phyloP scores from a whole-genome alignment of 208 protist species.

The Lotmaria passim region DNA sequence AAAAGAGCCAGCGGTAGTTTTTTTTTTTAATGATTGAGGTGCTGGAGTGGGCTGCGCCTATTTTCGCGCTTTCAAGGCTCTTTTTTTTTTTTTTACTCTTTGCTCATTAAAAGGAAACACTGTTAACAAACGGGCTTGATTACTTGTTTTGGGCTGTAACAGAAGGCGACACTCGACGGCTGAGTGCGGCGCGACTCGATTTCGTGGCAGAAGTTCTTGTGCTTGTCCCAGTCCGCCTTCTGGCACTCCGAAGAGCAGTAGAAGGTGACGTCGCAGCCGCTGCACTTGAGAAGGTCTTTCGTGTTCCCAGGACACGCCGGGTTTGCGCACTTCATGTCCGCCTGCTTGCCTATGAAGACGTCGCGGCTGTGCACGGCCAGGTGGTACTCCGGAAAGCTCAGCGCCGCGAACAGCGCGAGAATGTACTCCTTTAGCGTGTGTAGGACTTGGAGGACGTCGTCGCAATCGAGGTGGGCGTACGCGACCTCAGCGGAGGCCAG shows the following conservation, averaged over 20 bases:
- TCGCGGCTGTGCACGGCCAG: slow-evolving; percentile 75
- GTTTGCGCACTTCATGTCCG: slow-evolving; percentile 68
- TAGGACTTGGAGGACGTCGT: slow-evolving; percentile 52
- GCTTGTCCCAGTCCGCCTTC: slow-evolving; percentile 78
- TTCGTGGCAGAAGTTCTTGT: slow-evolving; percentile 75
- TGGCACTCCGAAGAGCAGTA: slow-evolving; percentile 83
- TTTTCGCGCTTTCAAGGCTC: neutral
- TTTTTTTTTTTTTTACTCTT: slow-evolving; percentile 5
- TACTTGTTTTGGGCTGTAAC: slow-evolving; percentile 30
- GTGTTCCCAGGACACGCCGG: slow-evolving; percentile 56
- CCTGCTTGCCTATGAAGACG: slow-evolving; percentile 61
- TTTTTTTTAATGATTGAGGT: too few relatives aligned
- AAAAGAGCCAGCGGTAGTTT: too few relatives aligned
- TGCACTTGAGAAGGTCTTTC: slow-evolving; percentile 80
- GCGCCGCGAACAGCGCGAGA: slow-evolving; percentile 43
- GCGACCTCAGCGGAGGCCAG: slow-evolving; percentile 47
- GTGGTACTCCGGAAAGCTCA: slow-evolving; percentile 67
- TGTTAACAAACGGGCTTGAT: slow-evolving; percentile 38
- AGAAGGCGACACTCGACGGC: slow-evolving; percentile 22
- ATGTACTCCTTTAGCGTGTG: slow-evolving; percentile 58
- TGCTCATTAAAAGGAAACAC: neutral
- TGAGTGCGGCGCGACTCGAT: slow-evolving; percentile 60
- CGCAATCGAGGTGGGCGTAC: slow-evolving; percentile 39
- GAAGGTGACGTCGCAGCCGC: slow-evolving; percentile 77
- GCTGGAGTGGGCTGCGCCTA: too few relatives aligned